A percentile compares a stretch with the other conserved stretches of the same genome.
These are phyloP conservation scores for Geranomyces michiganensis DNA, from an alignment of 192 early-diverging fungal species.

Conservation along the genomic window DNA sequence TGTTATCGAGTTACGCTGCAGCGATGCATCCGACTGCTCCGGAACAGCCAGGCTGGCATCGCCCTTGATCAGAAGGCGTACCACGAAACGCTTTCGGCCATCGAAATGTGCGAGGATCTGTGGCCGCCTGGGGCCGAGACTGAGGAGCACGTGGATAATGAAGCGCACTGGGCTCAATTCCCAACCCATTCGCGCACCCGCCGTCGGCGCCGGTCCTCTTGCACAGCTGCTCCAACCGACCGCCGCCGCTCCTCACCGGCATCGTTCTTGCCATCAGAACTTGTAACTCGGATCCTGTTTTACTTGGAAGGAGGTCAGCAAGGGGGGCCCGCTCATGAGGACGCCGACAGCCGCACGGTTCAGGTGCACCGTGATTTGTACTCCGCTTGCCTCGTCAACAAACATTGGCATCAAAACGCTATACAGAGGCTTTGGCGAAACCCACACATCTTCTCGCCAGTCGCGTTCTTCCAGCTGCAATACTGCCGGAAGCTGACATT, in stretches of 20 bases:
- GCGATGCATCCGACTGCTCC: too few species aligned
- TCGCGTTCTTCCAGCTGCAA: not conserved
- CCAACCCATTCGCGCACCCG: too few species aligned
- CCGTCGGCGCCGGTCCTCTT: too few species aligned
- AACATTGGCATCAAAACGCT: not conserved
- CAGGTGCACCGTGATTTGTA: not conserved
- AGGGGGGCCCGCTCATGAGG: not conserved
- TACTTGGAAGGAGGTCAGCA: not conserved
- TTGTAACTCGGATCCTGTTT: not conserved
- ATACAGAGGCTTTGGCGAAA: not conserved
- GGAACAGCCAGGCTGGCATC: too few species aligned
- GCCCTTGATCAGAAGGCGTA: too few species aligned
- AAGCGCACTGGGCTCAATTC: too few species aligned
- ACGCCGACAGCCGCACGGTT: not conserved
- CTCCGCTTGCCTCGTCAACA: not conserved
- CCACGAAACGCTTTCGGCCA: too few species aligned
- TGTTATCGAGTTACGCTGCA: too few species aligned
- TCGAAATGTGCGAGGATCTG: too few species aligned
- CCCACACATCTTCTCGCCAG: not conserved
- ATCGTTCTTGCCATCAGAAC: not conserved
- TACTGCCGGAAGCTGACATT: not conserved
- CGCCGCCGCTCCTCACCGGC: not conserved
- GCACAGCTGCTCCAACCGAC: too few species aligned
- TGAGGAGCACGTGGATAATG: too few species aligned
- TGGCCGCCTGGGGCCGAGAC: too few species aligned